Base-by-base conservation (phyloP, 768 basidiomycete genomes). In the Tubosaeta sp. region DNA sequence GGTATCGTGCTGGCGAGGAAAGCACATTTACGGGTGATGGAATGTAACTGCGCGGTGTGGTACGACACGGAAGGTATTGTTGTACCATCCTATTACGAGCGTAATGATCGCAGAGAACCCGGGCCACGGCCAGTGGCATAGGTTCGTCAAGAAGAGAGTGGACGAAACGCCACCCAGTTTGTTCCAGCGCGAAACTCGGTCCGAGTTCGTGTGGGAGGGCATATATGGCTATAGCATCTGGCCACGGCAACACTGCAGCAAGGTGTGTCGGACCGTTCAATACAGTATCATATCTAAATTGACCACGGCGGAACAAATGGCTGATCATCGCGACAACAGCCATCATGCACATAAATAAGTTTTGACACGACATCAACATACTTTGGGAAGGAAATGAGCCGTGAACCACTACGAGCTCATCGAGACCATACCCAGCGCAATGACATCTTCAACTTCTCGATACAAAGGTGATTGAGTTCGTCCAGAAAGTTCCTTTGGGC, bases 141-240 rank as follows among this genome's bases (percentile, higher is more conserved):
- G 59, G 45, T 14, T 53, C 48, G 22, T 35, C 17, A 6, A 62
- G 51, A 51, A 63, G 53, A 27, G 19, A 17, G 34, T 51, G 53
- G 25, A 57, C 11, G 32, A 66, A 62, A 13, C 25, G n/a, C 54
- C 46, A 54, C 14, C 54, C 57, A 27, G 46, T 19, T 41, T 19
- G 42, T 43, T 55, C 44, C 38, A 47, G 19, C 12, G 48, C 51
- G 37, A 66, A 56, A 14, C n/a, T 37, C 3, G 57, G 58, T 12
- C 62, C 65, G 6, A 66, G 53, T 34, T 48, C 16, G 37, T 53
- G 38, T 43, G 62, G 37, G 10, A 65, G n/a, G 10, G 51, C 46
- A 22, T 58, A 59, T 43, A 55, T 43, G 11, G 47, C 54, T 32
- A 62, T 38, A 2, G 65, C 62, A 48, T 65, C 65, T 1, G 37